Percentiles rank a stretch among this genome's conserved stretches.
phyloP scores from a whole-genome alignment of 75 land plant genomes.

The Picea glauca region DNA sequence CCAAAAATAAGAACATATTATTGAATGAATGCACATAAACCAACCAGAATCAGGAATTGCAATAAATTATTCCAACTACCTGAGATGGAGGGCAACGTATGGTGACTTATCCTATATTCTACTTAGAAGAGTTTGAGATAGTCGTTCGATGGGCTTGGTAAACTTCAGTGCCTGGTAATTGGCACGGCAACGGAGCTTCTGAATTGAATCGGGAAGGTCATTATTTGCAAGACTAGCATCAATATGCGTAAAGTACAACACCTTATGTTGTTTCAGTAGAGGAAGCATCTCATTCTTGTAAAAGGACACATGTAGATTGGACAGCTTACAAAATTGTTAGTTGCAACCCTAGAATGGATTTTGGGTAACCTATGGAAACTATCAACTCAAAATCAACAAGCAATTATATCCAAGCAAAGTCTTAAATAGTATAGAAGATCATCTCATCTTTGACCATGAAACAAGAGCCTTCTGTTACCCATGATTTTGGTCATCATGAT shows the following conservation, averaged over 20 bases:
- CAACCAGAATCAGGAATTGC: too few species aligned
- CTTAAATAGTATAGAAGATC: not conserved
- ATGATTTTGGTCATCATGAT: too few species aligned
- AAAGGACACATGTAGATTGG: slow-evolving; percentile 30
- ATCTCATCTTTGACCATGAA: slow-evolving; percentile 47
- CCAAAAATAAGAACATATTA: too few species aligned
- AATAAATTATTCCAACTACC: slow-evolving; percentile 13
- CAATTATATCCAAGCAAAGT: too few species aligned
- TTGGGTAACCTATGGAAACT: too few species aligned
- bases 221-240: slow-evolving; percentile 49
- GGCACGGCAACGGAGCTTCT: slow-evolving; percentile 38
- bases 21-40: too few species aligned
- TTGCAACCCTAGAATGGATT: too few species aligned
- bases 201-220: slow-evolving; percentile 31
- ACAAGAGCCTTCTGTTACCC: slow-evolving; percentile 39
- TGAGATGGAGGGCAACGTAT: slow-evolving; percentile 38
- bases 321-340: too few species aligned
- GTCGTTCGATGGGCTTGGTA: slow-evolving; percentile 25
- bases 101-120: slow-evolving; percentile 14
- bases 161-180: slow-evolving; percentile 31
- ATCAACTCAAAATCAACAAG: too few species aligned
- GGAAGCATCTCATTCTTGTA: slow-evolving; percentile 39
- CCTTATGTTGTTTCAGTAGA: slow-evolving; percentile 42
- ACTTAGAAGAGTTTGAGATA: slow-evolving; percentile 19
- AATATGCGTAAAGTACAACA: slow-evolving; percentile 36